Evolutionary conservation across 1,284 basidiomycete genomes (phyloP), one percentile per base, ranked within the genome.

Genomic region (Mrakiaceae sp.): DNA sequence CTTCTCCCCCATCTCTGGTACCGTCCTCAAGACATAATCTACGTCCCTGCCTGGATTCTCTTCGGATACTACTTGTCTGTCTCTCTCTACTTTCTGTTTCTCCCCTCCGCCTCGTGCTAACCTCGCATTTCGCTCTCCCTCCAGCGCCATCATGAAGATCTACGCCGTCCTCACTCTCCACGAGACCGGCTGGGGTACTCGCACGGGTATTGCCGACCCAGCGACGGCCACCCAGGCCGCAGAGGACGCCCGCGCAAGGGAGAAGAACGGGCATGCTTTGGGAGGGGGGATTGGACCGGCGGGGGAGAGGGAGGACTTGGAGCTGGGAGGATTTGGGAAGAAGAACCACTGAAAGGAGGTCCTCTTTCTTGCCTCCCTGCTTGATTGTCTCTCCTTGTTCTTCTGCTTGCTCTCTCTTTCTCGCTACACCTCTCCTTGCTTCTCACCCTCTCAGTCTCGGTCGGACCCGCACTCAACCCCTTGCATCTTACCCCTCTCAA

Each of bases 161-260:
- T 91, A 91, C 74, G 88, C 88, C 42, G 77, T 89, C 40, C 85
- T 83, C 74, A 91, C 88, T 50, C 78, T 91, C 62, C 88, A 90
- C 76, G 87, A 90, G 84, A 91, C 88, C 72, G 88, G 86, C 66
- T 94, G 90, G 90, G 90, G 90, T 63, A 94, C 90, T 27, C 86
- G 90, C 74, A 82, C 88, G 7, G 90, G 90, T 79, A 88, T 94
- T 72, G 89, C 87, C 73, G 87, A 89, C 78, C 83, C 83, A 0
- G 79, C 83, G 4, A 82, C 84, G 56, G 87, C 87, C 50, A 87
- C 85, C 3, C 82, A 83, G 9, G 86, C 86, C 14, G 78, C 80
- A 64, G 83, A 70, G 53, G 68, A 64, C 14, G 65, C 69, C 58
- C 68, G 70, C 44, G 68, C 64, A 7, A 49, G 58, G 11, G 63